phyloP scores from a whole-genome alignment of 805 yeast genomes.

The Zygosaccharomyces pseudorouxii region DNA sequence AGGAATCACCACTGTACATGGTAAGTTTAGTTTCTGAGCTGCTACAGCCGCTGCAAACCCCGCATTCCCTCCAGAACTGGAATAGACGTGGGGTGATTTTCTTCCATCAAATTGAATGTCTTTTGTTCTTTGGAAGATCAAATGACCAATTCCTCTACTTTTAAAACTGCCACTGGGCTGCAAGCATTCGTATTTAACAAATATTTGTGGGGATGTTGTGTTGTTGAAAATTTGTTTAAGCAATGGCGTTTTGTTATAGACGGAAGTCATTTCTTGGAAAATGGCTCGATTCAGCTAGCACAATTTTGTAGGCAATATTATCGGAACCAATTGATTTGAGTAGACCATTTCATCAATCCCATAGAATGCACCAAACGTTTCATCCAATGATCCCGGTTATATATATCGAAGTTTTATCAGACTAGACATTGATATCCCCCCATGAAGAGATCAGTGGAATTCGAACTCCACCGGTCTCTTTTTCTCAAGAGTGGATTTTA shows the following conservation, averaged over 20 bases:
- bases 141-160: conserved; percentile 48
- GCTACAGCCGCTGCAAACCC: conserved; percentile 44
- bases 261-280: background rate
- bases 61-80: conserved; percentile 54
- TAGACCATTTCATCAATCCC: too few relatives aligned
- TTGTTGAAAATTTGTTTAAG: conserved; percentile 8
- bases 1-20: conserved; percentile 62
- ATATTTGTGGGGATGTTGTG: conserved; percentile 27
- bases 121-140: conserved; percentile 34
- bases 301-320: background rate
- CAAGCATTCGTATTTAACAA: conserved; percentile 44
- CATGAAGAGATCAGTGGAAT: background rate
- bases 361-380: background rate
- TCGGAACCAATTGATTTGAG: too few relatives aligned
- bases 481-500: background rate
- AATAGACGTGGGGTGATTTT: conserved; percentile 38
- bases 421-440: background rate
- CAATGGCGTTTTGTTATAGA: conserved; percentile 15
- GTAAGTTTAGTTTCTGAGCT: conserved; percentile 32
- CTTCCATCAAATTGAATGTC: conserved; percentile 23
- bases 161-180: conserved; percentile 57
- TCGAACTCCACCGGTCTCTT: background rate
- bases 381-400: background rate
- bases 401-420: background rate
- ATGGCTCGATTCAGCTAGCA: background rate